These are phyloP conservation scores for Fusarium nelsonii DNA, from an alignment of 2,329 filamentous ascomycete species.

Conservation along the genomic window DNA sequence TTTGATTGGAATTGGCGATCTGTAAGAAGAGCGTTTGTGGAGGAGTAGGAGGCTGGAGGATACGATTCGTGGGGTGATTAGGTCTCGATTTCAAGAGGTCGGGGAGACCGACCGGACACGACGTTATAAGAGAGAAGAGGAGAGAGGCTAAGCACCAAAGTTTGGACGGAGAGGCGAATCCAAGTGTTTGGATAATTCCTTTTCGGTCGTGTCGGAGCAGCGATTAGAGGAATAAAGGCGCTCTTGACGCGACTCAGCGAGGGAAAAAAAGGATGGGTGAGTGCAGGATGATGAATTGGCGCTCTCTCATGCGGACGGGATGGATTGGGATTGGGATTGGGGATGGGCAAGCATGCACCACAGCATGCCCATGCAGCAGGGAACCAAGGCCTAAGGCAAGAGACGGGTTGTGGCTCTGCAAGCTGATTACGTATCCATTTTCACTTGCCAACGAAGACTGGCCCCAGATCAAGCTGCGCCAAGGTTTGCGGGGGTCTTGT, in stretches of 20 bases:
- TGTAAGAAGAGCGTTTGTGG: conserved; percentile 28
- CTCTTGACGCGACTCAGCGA: conserved; percentile 32
- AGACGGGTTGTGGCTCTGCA: conserved; percentile 37
- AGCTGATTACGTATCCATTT: conserved; percentile 44
- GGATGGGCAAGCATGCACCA: neutral
- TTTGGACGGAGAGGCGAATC: conserved; percentile 16
- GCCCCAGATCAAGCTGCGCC: conserved; percentile 23
- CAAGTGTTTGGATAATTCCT: conserved; percentile 5
- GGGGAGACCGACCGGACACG: conserved; percentile 40
- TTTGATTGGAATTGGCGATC: conserved; percentile 29
- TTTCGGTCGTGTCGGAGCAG: conserved; percentile 9
- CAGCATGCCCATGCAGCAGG: conserved; percentile 4
- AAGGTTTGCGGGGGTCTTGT: conserved; percentile 37
- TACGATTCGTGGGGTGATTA: conserved; percentile 42
- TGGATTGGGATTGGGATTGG: conserved; percentile 29
- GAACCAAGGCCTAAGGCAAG: conserved; percentile 35
- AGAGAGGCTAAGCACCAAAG: conserved; percentile 17
- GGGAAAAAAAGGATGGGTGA: conserved; percentile 19
- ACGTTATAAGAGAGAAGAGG: conserved; percentile 26
- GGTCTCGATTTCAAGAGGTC: conserved; percentile 39
- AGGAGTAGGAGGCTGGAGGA: conserved; percentile 41
- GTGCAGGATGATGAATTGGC: conserved; percentile 40
- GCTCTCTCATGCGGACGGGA: conserved; percentile 29
- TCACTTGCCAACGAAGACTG: conserved; percentile 32
- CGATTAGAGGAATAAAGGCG: conserved; percentile 21